Percentiles rank a stretch among this genome's conserved stretches.
Evolutionary conservation across 441 rosid genomes (phyloP).

Genomic region (Manihot esculenta): DNA sequence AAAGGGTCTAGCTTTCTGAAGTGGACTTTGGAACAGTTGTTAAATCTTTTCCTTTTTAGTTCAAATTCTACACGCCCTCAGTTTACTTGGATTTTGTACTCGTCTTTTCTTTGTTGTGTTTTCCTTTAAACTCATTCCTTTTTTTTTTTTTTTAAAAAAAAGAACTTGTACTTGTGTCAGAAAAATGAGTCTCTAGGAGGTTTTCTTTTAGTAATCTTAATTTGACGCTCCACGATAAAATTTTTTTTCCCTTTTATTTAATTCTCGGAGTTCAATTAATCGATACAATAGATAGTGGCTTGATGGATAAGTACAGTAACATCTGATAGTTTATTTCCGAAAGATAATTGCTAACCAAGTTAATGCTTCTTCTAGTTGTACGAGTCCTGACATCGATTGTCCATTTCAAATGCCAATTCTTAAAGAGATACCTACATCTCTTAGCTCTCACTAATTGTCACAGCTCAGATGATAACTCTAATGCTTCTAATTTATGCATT

Average conservation of each 20-base stretch:
- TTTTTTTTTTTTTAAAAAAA: not conserved
- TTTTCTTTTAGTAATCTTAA: constrained; percentile 50
- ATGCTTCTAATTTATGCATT: not conserved
- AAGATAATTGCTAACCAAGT: constrained; percentile 29
- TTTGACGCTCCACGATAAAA: constrained; percentile 40
- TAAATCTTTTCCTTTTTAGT: constrained; percentile 24
- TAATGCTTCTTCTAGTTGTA: constrained; percentile 22
- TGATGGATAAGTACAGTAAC: constrained; percentile 28
- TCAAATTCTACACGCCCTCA: constrained; percentile 5
- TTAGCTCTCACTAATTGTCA: too few species aligned
- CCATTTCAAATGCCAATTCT: not conserved
- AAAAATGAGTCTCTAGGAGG: constrained; percentile 34
- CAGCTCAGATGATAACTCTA: not conserved
- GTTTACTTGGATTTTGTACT: constrained; percentile 15
- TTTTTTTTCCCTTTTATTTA: too few species aligned
- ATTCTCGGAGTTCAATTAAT: constrained; percentile 37
- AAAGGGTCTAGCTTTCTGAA: constrained; percentile 26
- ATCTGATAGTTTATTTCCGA: constrained; percentile 24
- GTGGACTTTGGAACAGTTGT: constrained; percentile 31
- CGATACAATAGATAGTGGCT: constrained; percentile 39
- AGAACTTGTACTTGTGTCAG: constrained; percentile 21
- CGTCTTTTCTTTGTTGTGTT: constrained; percentile 20
- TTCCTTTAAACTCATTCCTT: constrained; percentile 16
- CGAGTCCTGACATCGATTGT: not conserved
- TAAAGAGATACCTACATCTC: too few species aligned